These are phyloP conservation scores for Fraxinus greggii DNA, from an alignment of 305 asterid species.

Conservation along the genomic window DNA sequence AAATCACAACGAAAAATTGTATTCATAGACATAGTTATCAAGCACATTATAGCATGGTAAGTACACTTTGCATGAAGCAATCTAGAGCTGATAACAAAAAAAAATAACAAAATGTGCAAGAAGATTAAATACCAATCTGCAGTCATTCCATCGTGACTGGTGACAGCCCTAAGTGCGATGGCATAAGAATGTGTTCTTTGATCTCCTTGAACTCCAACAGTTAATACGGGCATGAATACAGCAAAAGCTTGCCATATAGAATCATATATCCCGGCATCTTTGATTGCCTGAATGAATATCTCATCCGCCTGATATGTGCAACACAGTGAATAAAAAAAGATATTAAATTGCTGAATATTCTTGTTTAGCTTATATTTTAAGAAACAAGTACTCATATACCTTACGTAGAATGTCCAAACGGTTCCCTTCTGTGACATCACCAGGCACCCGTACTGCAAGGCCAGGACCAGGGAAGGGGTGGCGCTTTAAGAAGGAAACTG, in stretches of 20 bases:
- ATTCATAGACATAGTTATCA: not conserved
- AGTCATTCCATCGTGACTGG: constrained; percentile 98
- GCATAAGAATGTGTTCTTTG: constrained; percentile 88
- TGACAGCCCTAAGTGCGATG: constrained; percentile 90
- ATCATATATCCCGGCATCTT: constrained; percentile 86
- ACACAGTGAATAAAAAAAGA: not conserved
- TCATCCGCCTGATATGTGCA: constrained; percentile 69
- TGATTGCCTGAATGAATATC: constrained; percentile 83
- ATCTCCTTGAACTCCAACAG: constrained; percentile 99
- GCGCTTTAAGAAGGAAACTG: constrained; percentile 68
- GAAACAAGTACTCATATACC: constrained; percentile 38
- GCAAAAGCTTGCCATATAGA: constrained; percentile 97
- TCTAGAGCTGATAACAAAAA: not conserved
- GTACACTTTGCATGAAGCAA: not conserved
- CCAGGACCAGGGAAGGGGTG: constrained; percentile 99
- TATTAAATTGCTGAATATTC: not conserved
- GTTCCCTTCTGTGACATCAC: constrained; percentile 83
- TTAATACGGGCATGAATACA: constrained; percentile 79
- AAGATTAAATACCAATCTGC: constrained; percentile 78
- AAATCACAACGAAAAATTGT: not conserved
- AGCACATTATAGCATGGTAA: not conserved
- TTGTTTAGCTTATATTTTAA: not conserved
- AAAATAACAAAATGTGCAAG: not conserved
- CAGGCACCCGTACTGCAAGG: constrained; percentile 87
- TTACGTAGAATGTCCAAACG: constrained; percentile 78